Evolutionary conservation across 2,329 filamentous ascomycete species (phyloP), one percentile per base, ranked within the genome.

Genomic region (Neodidymelliopsis sp.): DNA sequence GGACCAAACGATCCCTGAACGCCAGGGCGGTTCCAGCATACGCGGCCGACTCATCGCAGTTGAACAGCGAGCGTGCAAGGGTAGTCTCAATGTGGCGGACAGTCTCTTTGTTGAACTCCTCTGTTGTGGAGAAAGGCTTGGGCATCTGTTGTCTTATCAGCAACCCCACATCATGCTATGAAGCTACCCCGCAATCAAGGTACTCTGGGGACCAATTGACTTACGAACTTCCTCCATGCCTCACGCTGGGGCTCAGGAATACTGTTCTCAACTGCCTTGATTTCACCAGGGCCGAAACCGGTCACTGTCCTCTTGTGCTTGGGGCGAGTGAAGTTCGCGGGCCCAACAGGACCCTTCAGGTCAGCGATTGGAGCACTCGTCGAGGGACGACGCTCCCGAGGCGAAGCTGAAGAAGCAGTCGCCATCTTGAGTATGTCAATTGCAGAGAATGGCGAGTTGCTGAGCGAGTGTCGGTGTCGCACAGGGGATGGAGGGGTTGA

Each of bases 231-330:
- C 65, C 75, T 81, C 84, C 84, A 87, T 71, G 90, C 89, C 65
- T 84, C 90, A 57, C 92, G 86, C 79, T 95, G 87, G 24, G 87
- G 85, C 74, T 97, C 92, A 35, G 93, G 93, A 68, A 97, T 96
- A 53, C 77, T 85, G 79, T 91, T 91, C 78, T 97, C 92, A 37
- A 97, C 90, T 65, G 77, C 88, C 80, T 96, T 97, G 79, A 97
- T 97, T 71, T 99, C 94, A 25, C 84, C 80, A 20, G 91, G 83
- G 24, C 91, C 92, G 70, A 97, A 94, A 7, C 94, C 94, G 8
- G 94, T 99, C 60, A 90, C 89, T n/a, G 93, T 97, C 62, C 94
- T 85, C 81, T 91, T 97, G 79, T 99, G 94, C 79, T 97, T 99
- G 34, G 94, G 94, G 53, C 94, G 85, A 76, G 89, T 87, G 71